These are phyloP conservation scores for Zychaea mexicana DNA, from an alignment of 371 early-diverging fungal genomes.

Conservation along the genomic window DNA sequence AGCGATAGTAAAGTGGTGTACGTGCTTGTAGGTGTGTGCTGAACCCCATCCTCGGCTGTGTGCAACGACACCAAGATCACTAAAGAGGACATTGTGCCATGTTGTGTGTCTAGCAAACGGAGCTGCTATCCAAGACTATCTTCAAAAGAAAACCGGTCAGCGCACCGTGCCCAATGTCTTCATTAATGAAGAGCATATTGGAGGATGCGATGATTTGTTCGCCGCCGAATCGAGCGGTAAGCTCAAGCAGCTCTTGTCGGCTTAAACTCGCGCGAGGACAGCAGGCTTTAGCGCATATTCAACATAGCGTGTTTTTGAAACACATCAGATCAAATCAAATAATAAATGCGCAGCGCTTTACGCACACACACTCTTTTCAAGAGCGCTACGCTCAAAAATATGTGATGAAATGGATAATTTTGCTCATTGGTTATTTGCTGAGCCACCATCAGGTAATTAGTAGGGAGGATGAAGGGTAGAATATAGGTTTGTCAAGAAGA, in stretches of 20 bases:
- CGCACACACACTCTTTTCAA: background rate
- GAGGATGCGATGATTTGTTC: slow-evolving; percentile 73
- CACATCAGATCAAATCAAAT: background rate
- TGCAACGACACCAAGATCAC: background rate
- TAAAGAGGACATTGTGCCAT: background rate
- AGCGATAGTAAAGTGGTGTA: background rate
- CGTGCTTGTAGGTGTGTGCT: background rate
- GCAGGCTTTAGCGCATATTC: too few species aligned
- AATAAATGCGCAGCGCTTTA: background rate
- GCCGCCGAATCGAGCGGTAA: slow-evolving; percentile 49
- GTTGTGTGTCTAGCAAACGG: slow-evolving; percentile 52
- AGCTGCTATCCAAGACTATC: slow-evolving; percentile 67
- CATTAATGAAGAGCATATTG: slow-evolving; percentile 74
- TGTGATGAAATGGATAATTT: background rate
- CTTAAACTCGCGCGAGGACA: background rate
- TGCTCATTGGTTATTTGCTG: background rate
- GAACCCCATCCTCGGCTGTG: slow-evolving; percentile 12
- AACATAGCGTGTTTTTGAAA: background rate
- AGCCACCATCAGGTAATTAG: too few species aligned
- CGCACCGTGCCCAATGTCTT: slow-evolving; percentile 89
- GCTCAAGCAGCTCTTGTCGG: slow-evolving; percentile 49
- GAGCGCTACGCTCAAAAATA: too few species aligned
- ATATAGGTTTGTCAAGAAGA: too few species aligned
- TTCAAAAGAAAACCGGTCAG: slow-evolving; percentile 70
- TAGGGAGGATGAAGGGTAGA: too few species aligned